Conservation (phyloP, 1,284 basidiomycete genomes). For the Moniliophthora roreri region DNA sequence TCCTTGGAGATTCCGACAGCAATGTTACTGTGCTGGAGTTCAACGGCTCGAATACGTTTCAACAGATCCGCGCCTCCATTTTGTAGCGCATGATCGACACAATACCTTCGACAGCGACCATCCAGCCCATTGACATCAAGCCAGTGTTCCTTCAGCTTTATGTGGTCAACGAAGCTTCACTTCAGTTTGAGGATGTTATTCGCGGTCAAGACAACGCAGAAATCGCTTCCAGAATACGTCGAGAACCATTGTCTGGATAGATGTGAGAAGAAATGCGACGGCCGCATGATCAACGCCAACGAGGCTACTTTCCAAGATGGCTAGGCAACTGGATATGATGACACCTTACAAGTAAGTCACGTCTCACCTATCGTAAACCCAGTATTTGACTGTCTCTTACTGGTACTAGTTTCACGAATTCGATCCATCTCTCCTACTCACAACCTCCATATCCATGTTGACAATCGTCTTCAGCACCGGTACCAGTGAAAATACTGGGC, state of each 20-base stretch:
- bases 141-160: neutral
- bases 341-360: neutral
- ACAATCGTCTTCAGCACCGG: neutral
- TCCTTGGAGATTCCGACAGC: neutral
- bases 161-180: neutral
- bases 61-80: neutral
- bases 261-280: neutral
- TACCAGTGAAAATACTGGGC: neutral
- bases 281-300: neutral
- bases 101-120: neutral
- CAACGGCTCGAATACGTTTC: neutral
- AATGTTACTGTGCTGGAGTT: neutral
- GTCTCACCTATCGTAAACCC: neutral
- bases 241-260: neutral
- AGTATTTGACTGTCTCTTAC: neutral
- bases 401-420: neutral
- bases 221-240: neutral
- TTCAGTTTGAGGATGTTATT: neutral
- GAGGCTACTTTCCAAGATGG: neutral
- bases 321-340: neutral
- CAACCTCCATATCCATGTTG: neutral
- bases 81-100: neutral
- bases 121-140: neutral
- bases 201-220: neutral
- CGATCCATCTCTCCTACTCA: neutral